Evolutionary conservation across 2,329 filamentous ascomycete species (phyloP), one percentile per base, ranked within the genome.

Genomic region (Aspergillus pseudonomiae): DNA sequence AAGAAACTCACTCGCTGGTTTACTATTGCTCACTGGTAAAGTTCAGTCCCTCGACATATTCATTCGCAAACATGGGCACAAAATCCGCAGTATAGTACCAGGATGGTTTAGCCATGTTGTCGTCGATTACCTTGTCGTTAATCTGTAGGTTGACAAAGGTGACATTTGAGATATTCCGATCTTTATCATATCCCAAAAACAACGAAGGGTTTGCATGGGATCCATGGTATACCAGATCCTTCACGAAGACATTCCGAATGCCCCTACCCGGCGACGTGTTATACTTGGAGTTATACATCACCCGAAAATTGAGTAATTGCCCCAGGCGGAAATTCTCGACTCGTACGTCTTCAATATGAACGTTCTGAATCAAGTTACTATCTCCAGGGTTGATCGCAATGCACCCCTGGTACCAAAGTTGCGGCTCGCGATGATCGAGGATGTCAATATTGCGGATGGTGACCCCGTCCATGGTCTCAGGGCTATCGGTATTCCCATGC

Each of bases 331-430:
- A 64, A 54, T 71, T 65, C 59, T 79, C 77, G 1, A 78, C 70
- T 0, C 75, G 67, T 16, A 79, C 60, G 46, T 63, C 48, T 30
- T 60, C 48, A 10, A 60, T 53, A 19, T 53, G 48, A 4, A 60
- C 30, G 24, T 53, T 50, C 6, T 76, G 57, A 10, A 77, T 69
- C 2, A 74, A 57, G 53, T 79, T 79, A 28, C 65, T 71, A 48
- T 79, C 77, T 0, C 69, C 77, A 0, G 73, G 67, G 36, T 75
- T 78, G 57, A 79, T 69, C 2, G 77, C 67, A 43, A 79, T 75
- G 54, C 70, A 73, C 2, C 77, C 77, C 62, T 79, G 76, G 56
- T 79, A 79, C 65, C 69, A 71, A 34, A 74, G 55, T 65, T 79
- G 77, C 2, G 65, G 67, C 67, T 79, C 77, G 7, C 69, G 62